Evolutionary conservation across 108 stramenopile genomes (phyloP), one percentile per base, ranked within the genome.

Genomic region (Seminavis robusta): DNA sequence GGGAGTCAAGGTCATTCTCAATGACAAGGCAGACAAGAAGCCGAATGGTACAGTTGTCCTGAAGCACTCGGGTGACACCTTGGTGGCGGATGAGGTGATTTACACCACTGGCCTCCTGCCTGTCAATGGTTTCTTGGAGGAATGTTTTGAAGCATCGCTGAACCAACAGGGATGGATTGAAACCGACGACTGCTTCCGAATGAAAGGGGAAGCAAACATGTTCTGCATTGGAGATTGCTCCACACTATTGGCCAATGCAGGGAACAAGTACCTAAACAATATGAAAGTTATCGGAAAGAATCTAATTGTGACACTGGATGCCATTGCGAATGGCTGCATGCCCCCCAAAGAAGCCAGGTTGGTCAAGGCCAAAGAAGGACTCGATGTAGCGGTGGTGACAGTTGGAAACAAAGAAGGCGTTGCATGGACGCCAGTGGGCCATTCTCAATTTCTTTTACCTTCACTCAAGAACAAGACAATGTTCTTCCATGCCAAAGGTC

Each of bases 391-490:
- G n/a, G n/a, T 33, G n/a, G 17, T n/a, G 13, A 33, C 51, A 9
- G 9, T 17, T 15, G 51, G 51, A 11, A 11, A 11, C 8, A n/a
- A 48, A 8, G 31, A 47, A 17, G 48, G 60, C 5, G 49, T 61
- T 26, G 19, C 31, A 34, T 15, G 31, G 26, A 26, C 33, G 15
- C 24, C 13, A 5, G 7, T 27, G 16, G 50, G 50, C 46, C 8
- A 15, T 16, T 51, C 48, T 6, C 60, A 47, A 8, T 41, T 27
- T 15, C 25, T 61, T 11, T 10, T 61, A 5, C 60, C 60, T 6
- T 51, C 33, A 31, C 41, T 61, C 26, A 61, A 61, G 38, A 61
- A 61, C 60, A 51, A 16, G 48, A 51, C 49, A 4, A 61, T 61
- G 60, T 51, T 61, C 23, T 26, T 49, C 15, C 10, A 27, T 26